These are phyloP conservation scores for Lichtheimia hyalospora DNA, from an alignment of 371 early-diverging fungal genomes.

Conservation along the genomic window DNA sequence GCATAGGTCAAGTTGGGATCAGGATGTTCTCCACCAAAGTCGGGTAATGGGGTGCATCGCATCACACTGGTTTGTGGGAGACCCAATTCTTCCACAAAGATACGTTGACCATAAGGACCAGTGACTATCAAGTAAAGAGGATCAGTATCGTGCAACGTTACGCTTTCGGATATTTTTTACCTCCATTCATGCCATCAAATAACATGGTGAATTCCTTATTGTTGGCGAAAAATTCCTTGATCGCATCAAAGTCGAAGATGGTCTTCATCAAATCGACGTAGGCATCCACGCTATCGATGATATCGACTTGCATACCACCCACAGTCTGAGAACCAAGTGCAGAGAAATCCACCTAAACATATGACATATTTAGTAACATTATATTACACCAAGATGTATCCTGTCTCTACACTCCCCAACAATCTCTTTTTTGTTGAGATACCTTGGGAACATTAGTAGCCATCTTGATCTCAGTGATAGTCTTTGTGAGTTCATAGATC, in stretches of 20 bases:
- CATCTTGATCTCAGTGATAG: constrained; percentile 64
- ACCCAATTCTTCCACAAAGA: constrained; percentile 90
- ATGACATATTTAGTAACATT: neutral
- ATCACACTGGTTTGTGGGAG: constrained; percentile 79
- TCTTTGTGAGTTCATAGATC: constrained; percentile 81
- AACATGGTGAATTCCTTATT: constrained; percentile 81
- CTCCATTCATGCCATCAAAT: constrained; percentile 96
- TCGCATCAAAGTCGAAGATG: constrained; percentile 88
- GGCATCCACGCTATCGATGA: constrained; percentile 89
- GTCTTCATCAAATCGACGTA: constrained; percentile 86
- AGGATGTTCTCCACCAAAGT: constrained; percentile 96
- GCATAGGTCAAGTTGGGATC: constrained; percentile 99
- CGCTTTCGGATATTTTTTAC: constrained; percentile 21
- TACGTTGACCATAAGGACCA: constrained; percentile 87
- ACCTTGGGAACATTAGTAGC: constrained; percentile 71
- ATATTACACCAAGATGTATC: neutral
- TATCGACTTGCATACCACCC: constrained; percentile 72
- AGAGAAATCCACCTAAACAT: constrained; percentile 73
- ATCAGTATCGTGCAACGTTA: constrained; percentile 1
- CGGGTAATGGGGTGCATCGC: constrained; percentile 80
- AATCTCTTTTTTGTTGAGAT: neutral
- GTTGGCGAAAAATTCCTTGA: constrained; percentile 73
- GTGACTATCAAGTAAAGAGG: constrained; percentile 63
- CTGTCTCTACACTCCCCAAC: too few relatives aligned
- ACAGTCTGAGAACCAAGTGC: constrained; percentile 59